These are phyloP conservation scores for Coniochaeta prunicola DNA, from an alignment of 2,329 filamentous ascomycete genomes.

Conservation along the genomic window DNA sequence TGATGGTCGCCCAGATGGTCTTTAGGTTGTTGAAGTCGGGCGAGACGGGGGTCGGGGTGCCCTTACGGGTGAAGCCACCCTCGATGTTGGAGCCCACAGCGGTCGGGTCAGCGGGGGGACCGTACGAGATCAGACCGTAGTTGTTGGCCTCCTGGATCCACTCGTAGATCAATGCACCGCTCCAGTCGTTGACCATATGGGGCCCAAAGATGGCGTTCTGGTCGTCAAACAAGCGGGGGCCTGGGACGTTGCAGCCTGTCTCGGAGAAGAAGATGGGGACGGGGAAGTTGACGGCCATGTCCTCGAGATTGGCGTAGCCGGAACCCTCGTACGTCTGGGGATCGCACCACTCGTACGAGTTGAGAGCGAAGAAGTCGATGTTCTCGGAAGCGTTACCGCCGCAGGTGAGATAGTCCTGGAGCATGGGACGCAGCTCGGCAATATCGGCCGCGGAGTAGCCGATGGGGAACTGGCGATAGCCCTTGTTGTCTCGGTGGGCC, in stretches of 20 bases:
- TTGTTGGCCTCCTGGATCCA: constrained; percentile 82
- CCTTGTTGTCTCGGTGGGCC: constrained; percentile 66
- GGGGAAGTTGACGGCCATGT: constrained; percentile 60
- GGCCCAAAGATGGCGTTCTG: constrained; percentile 69
- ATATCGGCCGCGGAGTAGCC: constrained; percentile 88
- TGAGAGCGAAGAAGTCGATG: constrained; percentile 78
- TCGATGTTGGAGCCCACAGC: constrained; percentile 46
- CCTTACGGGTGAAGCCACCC: constrained; percentile 63
- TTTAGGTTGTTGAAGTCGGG: constrained; percentile 77
- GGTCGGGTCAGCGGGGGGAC: constrained; percentile 44
- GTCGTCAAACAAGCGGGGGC: constrained; percentile 59
- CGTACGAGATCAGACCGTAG: constrained; percentile 77
- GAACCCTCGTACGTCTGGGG: constrained; percentile 49
- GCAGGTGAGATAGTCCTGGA: constrained; percentile 71
- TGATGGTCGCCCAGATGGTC: constrained; percentile 66
- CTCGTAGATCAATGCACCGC: constrained; percentile 79
- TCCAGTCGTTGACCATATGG: constrained; percentile 64
- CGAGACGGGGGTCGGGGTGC: constrained; percentile 63
- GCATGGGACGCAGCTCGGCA: constrained; percentile 53
- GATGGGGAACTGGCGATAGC: constrained; percentile 73
- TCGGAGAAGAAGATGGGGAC: constrained; percentile 90
- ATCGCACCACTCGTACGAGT: constrained; percentile 79
- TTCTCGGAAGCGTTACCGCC: constrained; percentile 60
- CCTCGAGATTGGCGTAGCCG: constrained; percentile 63
- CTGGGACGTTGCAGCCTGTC: constrained; percentile 68